Percentiles rank a stretch among this genome's conserved stretches.
Evolutionary conservation across 2,329 filamentous ascomycete species (phyloP).

Genomic region (Xylaria sp.): DNA sequence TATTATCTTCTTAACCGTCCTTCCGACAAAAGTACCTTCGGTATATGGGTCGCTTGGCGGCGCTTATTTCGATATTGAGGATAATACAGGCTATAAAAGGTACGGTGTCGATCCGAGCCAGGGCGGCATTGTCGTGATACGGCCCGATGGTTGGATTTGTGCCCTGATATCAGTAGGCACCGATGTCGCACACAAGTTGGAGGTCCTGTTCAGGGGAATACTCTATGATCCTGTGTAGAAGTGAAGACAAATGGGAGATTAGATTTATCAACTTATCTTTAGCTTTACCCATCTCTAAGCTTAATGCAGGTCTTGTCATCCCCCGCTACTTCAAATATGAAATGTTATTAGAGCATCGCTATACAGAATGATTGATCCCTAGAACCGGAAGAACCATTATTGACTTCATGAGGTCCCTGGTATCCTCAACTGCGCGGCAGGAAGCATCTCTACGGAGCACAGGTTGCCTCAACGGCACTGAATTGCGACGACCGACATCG

Average conservation of each 20-base stretch:
- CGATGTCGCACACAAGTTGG: slow-evolving; percentile 16
- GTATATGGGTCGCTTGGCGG: slow-evolving; percentile 39
- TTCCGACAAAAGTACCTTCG: slow-evolving; percentile 37
- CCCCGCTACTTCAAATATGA: neutral
- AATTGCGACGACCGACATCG: neutral
- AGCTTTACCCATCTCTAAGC: too few species aligned
- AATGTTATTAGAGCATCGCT: neutral
- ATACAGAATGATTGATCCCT: neutral
- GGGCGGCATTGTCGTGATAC: slow-evolving; percentile 42
- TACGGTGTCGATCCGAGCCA: slow-evolving; percentile 37
- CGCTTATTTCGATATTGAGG: slow-evolving; percentile 39
- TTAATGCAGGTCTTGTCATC: neutral
- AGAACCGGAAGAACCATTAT: too few species aligned
- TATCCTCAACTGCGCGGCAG: too few species aligned
- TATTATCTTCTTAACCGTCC: slow-evolving; percentile 39
- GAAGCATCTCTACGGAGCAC: neutral
- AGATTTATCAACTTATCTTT: neutral
- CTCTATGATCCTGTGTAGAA: neutral
- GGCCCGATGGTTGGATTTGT: slow-evolving; percentile 47
- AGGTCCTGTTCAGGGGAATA: slow-evolving; percentile 23
- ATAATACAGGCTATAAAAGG: slow-evolving; percentile 32
- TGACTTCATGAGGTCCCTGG: neutral
- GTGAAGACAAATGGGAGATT: neutral
- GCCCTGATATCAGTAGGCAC: slow-evolving; percentile 13
- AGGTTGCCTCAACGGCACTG: neutral